These are phyloP conservation scores for Mortierella sp. DNA, from an alignment of 371 early-diverging fungal genomes.

Conservation along the genomic window DNA sequence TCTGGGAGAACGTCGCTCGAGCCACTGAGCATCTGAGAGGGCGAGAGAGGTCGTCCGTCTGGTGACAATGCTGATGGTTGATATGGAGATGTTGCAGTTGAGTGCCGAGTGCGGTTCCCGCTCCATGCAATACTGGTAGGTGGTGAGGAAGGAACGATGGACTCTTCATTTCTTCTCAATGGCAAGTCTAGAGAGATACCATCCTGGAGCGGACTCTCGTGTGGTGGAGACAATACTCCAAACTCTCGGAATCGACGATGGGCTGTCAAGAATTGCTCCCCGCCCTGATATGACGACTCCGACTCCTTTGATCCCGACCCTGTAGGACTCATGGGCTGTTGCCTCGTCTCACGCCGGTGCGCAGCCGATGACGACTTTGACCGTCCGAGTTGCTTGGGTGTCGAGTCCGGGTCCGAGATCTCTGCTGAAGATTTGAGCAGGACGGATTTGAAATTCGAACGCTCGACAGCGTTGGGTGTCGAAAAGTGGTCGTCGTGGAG, in stretches of 20 bases:
- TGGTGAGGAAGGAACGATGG: neutral
- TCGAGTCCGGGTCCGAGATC: neutral
- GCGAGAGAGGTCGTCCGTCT: slow-evolving; percentile 17
- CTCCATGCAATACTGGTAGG: slow-evolving; percentile 3
- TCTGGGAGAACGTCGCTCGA: neutral
- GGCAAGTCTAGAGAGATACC: neutral
- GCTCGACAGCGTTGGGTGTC: slow-evolving; percentile 26
- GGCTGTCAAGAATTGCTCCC: slow-evolving; percentile 15
- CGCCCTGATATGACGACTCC: neutral
- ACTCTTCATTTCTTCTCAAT: slow-evolving; percentile 4
- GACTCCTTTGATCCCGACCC: neutral
- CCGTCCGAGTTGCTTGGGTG: slow-evolving; percentile 14
- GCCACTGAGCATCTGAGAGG: slow-evolving; percentile 21
- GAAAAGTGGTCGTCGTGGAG: slow-evolving; percentile 12
- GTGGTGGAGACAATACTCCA: slow-evolving; percentile 19
- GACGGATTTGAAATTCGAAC: slow-evolving; percentile 11
- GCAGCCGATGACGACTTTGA: slow-evolving; percentile 29
- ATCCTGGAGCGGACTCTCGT: neutral
- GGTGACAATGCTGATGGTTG: slow-evolving; percentile 7
- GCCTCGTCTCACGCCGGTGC: slow-evolving; percentile 7
- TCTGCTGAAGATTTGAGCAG: neutral
- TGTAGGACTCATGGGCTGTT: slow-evolving; percentile 4
- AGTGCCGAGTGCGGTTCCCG: neutral
- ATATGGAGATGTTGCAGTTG: slow-evolving; percentile 7
- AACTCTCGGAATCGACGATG: slow-evolving; percentile 3